Evolutionary conservation across 495 filamentous ascomycete species (phyloP).

Genomic region (Penicillium mononematosum): DNA sequence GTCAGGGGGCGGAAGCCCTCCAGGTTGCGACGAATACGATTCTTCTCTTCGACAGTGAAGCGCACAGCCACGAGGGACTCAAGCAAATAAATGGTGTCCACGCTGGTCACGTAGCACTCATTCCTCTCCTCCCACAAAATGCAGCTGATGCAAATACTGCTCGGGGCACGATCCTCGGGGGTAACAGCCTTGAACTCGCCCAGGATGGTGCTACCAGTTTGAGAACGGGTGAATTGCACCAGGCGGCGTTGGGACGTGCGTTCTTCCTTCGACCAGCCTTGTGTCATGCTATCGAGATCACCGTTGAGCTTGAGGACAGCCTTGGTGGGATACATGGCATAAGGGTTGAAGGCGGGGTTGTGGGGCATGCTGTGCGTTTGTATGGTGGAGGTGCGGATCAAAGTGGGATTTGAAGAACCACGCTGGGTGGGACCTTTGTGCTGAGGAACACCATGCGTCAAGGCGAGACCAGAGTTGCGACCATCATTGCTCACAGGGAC

Average conservation of each 20-base stretch:
- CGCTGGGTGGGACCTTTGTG: constrained; percentile 44
- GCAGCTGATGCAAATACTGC: constrained; percentile 84
- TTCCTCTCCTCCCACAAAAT: constrained; percentile 89
- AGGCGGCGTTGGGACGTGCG: constrained; percentile 71
- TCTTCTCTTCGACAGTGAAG: constrained; percentile 96
- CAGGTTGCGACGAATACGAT: constrained; percentile 90
- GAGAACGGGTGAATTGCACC: constrained; percentile 79
- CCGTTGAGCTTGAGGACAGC: constrained; percentile 82
- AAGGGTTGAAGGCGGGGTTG: constrained; percentile 67
- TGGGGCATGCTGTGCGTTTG: constrained; percentile 49
- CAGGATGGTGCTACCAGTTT: constrained; percentile 71
- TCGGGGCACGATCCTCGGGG: constrained; percentile 62
- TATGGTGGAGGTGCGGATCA: constrained; percentile 84
- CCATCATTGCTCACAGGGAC: constrained; percentile 30
- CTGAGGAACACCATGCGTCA: constrained; percentile 34
- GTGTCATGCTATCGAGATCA: constrained; percentile 75
- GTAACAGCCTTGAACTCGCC: constrained; percentile 70
- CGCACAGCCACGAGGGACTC: constrained; percentile 80
- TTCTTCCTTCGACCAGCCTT: constrained; percentile 79
- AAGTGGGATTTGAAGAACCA: constrained; percentile 56
- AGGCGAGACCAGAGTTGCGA: constrained; percentile 31
- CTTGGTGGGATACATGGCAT: constrained; percentile 81
- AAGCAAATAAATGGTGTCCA: constrained; percentile 90
- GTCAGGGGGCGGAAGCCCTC: constrained; percentile 89
- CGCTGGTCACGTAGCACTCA: constrained; percentile 90